Evolutionary conservation across 805 yeast genomes (phyloP).

Genomic region (Wickerhamiella qilinensis): DNA sequence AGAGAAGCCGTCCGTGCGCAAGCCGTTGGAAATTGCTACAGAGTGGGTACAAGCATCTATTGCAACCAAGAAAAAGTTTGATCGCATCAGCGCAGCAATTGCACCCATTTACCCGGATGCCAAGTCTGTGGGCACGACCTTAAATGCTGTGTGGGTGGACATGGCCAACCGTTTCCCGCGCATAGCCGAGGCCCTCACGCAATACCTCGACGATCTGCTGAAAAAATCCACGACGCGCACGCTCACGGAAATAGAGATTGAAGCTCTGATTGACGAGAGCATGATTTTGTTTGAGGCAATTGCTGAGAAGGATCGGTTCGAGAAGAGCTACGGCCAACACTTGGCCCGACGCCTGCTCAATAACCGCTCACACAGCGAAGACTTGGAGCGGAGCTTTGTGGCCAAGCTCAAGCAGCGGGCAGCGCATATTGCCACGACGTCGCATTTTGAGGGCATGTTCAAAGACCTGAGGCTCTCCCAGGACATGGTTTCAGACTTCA

Average conservation of each 20-base stretch:
- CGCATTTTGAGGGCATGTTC: conserved; percentile 87
- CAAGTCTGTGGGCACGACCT: not conserved
- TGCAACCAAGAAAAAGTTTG: conserved; percentile 3
- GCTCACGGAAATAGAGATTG: conserved; percentile 39
- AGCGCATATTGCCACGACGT: conserved; percentile 76
- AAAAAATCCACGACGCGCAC: conserved; percentile 56
- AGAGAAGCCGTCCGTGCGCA: not conserved
- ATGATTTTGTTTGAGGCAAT: conserved; percentile 76
- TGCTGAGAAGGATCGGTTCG: conserved; percentile 89
- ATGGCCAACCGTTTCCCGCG: conserved; percentile 1
- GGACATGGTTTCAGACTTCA: conserved; percentile 39
- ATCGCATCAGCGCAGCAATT: conserved; percentile 1
- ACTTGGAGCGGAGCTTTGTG: conserved; percentile 42
- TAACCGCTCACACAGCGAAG: conserved; percentile 68
- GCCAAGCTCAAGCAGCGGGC: conserved; percentile 75
- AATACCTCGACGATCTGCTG: conserved; percentile 64
- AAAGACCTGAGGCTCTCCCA: conserved; percentile 69
- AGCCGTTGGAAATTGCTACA: conserved; percentile 1
- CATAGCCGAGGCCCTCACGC: conserved; percentile 8
- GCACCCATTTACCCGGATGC: not conserved
- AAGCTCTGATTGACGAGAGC: conserved; percentile 50
- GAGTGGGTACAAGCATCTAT: conserved; percentile 9
- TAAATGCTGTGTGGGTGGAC: conserved; percentile 1
- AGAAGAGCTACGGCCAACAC: conserved; percentile 71
- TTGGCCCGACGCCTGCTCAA: conserved; percentile 80